A percentile compares a stretch with the other conserved stretches of the same genome.
phyloP scores from a whole-genome alignment of 1,139 yeast species.

The Yamadazyma atmosphaerica region DNA sequence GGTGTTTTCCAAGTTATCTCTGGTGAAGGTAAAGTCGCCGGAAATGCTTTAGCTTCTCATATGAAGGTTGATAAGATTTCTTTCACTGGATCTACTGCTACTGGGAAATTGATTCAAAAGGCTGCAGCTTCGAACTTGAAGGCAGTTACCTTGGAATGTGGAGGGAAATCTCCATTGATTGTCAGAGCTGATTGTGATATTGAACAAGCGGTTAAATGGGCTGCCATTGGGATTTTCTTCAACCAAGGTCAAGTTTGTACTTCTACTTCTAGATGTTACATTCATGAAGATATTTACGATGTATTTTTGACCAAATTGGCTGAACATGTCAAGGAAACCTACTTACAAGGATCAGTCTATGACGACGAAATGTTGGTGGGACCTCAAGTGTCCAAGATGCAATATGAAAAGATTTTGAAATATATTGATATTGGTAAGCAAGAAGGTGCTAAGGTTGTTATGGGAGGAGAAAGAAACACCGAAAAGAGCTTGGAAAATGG shows the following conservation, averaged over 20 bases:
- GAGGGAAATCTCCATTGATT: conserved; percentile 83
- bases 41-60: conserved; percentile 59
- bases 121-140: conserved; percentile 62
- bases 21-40: conserved; percentile 57
- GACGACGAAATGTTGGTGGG: conserved; percentile 65
- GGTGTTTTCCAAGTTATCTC: conserved; percentile 67
- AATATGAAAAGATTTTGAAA: conserved; percentile 58
- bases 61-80: conserved; percentile 62
- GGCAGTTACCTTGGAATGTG: conserved; percentile 86
- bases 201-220: conserved; percentile 81
- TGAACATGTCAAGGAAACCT: conserved; percentile 37
- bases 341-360: conserved; percentile 61
- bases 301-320: conserved; percentile 48
- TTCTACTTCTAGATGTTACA: conserved; percentile 47
- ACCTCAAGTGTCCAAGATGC: conserved; percentile 72
- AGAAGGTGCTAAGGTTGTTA: conserved; percentile 54
- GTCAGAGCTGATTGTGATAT: conserved; percentile 75
- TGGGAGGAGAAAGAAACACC: conserved; percentile 47
- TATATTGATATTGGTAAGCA: conserved; percentile 54
- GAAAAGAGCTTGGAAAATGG: conserved; percentile 43
- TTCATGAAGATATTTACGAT: conserved; percentile 44
- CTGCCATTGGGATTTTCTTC: conserved; percentile 78
- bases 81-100: conserved; percentile 61
- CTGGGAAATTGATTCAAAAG: conserved; percentile 61
- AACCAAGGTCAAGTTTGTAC: conserved; percentile 62